Evolutionary conservation across 2,329 filamentous ascomycete genomes (phyloP), one percentile per base, ranked within the genome.

Genomic region (Ophiostoma montium): DNA sequence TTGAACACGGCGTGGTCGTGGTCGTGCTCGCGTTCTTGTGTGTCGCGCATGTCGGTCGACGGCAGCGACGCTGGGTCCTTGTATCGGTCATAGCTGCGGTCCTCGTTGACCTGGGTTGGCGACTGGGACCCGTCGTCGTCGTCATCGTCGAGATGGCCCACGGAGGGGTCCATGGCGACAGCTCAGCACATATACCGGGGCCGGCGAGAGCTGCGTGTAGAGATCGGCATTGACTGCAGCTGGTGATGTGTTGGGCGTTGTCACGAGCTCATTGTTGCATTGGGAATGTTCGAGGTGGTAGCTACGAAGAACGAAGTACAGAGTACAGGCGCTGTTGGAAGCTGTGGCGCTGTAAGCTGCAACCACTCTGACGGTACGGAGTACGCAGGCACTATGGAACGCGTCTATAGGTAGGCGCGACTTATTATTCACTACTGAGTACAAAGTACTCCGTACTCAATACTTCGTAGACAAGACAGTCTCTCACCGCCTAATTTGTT

Each of bases 81-180:
- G 61, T 71, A 65, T 54, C 67, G 62, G 8, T 70, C 69, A 55
- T 79, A 79, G 60, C 76, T 75, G 35, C 75, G 70, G 43, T 67
- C 73, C 41, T 71, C 68, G 54, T 79, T 79, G 51, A 68, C 64
- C 59, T 79, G 75, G 1, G 75, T 79, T 1, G 71, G 70, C 10
- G 74, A 74, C 50, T 71, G 69, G 11, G 71, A 74, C n/a, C 60
- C 43, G 27, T 53, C 52, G n/a, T 43, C n/a, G 30, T n/a, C 7
- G 16, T 41, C 43, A 19, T 53, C 52, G n/a, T 43, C n/a, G 30
- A 18, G 11, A 16, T 41, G 23, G 31, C 35, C 45, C 19, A 23
- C 33, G 19, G 38, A 31, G 44, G 19, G 35, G 36, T 53, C 49
- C 51, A 53, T 54, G 47, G 16, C 31, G 11, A 7, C 21, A 23